Evolutionary conservation across 768 basidiomycete genomes (phyloP).

Genomic region (Boletus patriciae): DNA sequence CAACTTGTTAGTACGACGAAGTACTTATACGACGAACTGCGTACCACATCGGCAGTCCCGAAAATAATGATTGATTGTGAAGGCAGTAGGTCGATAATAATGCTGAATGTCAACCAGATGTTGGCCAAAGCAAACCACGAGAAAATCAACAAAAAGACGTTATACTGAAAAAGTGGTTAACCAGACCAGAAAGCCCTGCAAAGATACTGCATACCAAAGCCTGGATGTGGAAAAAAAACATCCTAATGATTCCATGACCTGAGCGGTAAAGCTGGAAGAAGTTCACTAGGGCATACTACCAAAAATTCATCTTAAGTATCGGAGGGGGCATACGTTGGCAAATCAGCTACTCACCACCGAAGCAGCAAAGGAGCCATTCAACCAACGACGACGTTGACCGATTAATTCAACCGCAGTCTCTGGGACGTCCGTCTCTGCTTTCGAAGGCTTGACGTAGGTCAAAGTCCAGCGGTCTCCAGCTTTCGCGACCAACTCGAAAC

Average conservation of each 20-base stretch:
- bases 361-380: slow-evolving; percentile 95
- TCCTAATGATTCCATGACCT: slow-evolving; percentile 83
- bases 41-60: slow-evolving; percentile 65
- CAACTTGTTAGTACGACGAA: background rate
- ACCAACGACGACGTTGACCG: slow-evolving; percentile 93
- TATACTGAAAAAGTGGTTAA: slow-evolving; percentile 55
- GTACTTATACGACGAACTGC: slow-evolving; percentile 28
- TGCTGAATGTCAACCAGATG: slow-evolving; percentile 93
- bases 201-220: slow-evolving; percentile 60
- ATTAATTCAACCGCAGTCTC: slow-evolving; percentile 91
- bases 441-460: slow-evolving; percentile 90
- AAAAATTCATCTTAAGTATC: slow-evolving; percentile 1
- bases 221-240: slow-evolving; percentile 97
- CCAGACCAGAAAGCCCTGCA: background rate
- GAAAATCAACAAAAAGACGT: slow-evolving; percentile 80
- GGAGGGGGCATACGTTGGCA: background rate
- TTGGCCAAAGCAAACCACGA: slow-evolving; percentile 94
- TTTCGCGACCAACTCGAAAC: slow-evolving; percentile 96
- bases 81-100: slow-evolving; percentile 88
- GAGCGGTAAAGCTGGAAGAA: slow-evolving; percentile 89
- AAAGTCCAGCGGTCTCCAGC: slow-evolving; percentile 84
- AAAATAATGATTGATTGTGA: slow-evolving; percentile 56
- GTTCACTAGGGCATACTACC: slow-evolving; percentile 86
- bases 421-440: slow-evolving; percentile 95
- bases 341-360: slow-evolving; percentile 62